phyloP scores from a whole-genome alignment of 805 yeast genomes.

The Candida pseudofarinosa region DNA sequence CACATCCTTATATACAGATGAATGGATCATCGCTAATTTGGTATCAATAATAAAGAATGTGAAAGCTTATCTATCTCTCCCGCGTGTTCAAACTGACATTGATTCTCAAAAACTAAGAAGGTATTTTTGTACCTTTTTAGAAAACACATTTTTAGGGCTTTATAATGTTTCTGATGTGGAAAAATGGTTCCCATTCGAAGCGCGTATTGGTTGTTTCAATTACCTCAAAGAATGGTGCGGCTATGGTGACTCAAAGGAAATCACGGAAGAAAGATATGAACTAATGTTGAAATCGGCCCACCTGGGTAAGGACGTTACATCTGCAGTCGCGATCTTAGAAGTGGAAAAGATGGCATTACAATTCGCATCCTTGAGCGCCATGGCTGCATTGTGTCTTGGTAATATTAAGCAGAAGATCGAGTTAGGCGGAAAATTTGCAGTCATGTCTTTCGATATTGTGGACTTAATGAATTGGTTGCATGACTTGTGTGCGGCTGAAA shows the following conservation, averaged over 20 bases:
- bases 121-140: constrained; percentile 79
- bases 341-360: constrained; percentile 71
- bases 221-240: constrained; percentile 95
- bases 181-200: constrained; percentile 79
- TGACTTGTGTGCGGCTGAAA: constrained; percentile 56
- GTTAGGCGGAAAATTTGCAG: constrained; percentile 44
- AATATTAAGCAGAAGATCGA: constrained; percentile 50
- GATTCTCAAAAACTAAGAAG: constrained; percentile 75
- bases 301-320: constrained; percentile 35
- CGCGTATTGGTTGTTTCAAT: constrained; percentile 76
- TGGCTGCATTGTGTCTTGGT: constrained; percentile 82
- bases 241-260: constrained; percentile 59
- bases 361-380: constrained; percentile 69
- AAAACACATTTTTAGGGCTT: constrained; percentile 62
- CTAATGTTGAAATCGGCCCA: constrained; percentile 47
- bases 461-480: constrained; percentile 79
- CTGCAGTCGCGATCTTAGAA: constrained; percentile 73
- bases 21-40: constrained; percentile 61
- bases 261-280: constrained; percentile 64
- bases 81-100: constrained; percentile 58
- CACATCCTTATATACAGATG: constrained; percentile 54
- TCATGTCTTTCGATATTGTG: constrained; percentile 66
- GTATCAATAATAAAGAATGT: constrained; percentile 59
- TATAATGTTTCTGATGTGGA: constrained; percentile 34
- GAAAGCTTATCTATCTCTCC: constrained; percentile 53